Percentiles rank a stretch among this genome's conserved stretches.
phyloP scores from a whole-genome alignment of 176 grass and related monocot genomes.

The Luzula sylvatica region DNA sequence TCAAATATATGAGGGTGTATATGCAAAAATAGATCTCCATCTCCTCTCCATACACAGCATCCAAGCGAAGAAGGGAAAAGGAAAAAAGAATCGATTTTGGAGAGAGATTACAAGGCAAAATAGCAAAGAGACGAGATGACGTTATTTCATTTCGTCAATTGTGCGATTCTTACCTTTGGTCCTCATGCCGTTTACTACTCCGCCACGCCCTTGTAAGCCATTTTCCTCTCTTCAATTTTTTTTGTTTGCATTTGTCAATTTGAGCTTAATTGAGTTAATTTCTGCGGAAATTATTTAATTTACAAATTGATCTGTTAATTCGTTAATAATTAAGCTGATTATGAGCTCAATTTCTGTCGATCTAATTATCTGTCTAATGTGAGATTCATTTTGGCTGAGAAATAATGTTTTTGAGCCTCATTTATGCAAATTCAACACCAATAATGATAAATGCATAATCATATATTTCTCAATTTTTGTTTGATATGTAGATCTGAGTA shows the following conservation, averaged over 20 bases:
- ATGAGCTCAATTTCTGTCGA: too few relatives aligned
- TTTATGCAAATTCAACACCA: too few relatives aligned
- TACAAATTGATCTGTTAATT: too few relatives aligned
- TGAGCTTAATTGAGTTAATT: not conserved
- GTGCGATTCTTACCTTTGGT: slow-evolving; percentile 91
- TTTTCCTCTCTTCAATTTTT: not conserved
- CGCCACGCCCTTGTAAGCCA: slow-evolving; percentile 74
- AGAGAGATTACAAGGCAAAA: slow-evolving; percentile 2
- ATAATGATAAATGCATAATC: too few relatives aligned
- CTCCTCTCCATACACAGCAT: too few relatives aligned
- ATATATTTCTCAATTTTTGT: not conserved
- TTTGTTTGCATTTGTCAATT: not conserved
- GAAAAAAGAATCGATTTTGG: not conserved
- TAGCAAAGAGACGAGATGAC: slow-evolving; percentile 46
- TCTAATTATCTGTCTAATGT: too few relatives aligned
- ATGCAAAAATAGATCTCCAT: too few relatives aligned
- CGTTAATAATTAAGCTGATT: too few relatives aligned
- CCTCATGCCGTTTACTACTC: slow-evolving; percentile 96
- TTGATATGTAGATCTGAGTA: slow-evolving; percentile 70
- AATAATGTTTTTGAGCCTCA: too few relatives aligned
- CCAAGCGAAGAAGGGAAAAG: not conserved
- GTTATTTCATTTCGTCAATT: slow-evolving; percentile 99
- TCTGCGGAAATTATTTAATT: too few relatives aligned
- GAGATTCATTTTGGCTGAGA: too few relatives aligned
- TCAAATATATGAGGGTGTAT: too few relatives aligned